Evolutionary conservation across 2,329 filamentous ascomycete species (phyloP).

Genomic region (Fusarium papillatum): DNA sequence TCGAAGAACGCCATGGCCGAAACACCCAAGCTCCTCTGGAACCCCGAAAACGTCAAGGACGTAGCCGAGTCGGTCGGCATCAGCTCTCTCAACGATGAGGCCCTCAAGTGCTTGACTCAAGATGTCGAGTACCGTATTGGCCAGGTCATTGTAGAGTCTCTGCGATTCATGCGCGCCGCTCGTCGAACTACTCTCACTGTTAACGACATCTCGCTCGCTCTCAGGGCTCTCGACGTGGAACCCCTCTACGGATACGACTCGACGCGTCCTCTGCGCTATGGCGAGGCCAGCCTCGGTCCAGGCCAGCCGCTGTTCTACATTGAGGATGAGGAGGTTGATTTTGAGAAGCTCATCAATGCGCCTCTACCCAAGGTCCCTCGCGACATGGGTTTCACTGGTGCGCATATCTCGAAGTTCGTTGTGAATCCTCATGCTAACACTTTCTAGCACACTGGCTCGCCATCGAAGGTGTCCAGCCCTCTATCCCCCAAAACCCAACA

Average conservation of each 20-base stretch:
- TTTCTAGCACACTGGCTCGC: slow-evolving; percentile 91
- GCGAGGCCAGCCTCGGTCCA: slow-evolving; percentile 92
- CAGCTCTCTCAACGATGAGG: slow-evolving; percentile 83
- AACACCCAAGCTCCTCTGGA: slow-evolving; percentile 81
- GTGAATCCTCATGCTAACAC: slow-evolving; percentile 22
- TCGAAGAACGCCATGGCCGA: slow-evolving; percentile 51
- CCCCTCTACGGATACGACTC: slow-evolving; percentile 97
- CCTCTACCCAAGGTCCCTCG: slow-evolving; percentile 94
- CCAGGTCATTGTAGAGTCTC: slow-evolving; percentile 92
- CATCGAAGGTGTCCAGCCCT: slow-evolving; percentile 96
- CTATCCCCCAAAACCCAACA: slow-evolving; percentile 96
- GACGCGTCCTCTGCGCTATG: slow-evolving; percentile 88
- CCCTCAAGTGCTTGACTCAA: slow-evolving; percentile 87
- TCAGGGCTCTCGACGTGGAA: slow-evolving; percentile 91
- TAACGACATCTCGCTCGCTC: slow-evolving; percentile 88
- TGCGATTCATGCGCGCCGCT: slow-evolving; percentile 96
- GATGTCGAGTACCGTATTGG: slow-evolving; percentile 97
- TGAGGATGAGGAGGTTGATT: slow-evolving; percentile 98
- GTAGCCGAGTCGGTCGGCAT: slow-evolving; percentile 98
- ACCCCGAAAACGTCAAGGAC: slow-evolving; percentile 94
- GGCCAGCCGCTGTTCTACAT: slow-evolving; percentile 97
- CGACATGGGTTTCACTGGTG: slow-evolving; percentile 93
- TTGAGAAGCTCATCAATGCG: slow-evolving; percentile 98
- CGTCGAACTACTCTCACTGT: slow-evolving; percentile 90
- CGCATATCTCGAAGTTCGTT: slow-evolving; percentile 32